Percentiles rank a stretch among this genome's conserved stretches.
Conservation (phyloP, 176 grass and related monocot species). For the Paspalum notatum region DNA sequence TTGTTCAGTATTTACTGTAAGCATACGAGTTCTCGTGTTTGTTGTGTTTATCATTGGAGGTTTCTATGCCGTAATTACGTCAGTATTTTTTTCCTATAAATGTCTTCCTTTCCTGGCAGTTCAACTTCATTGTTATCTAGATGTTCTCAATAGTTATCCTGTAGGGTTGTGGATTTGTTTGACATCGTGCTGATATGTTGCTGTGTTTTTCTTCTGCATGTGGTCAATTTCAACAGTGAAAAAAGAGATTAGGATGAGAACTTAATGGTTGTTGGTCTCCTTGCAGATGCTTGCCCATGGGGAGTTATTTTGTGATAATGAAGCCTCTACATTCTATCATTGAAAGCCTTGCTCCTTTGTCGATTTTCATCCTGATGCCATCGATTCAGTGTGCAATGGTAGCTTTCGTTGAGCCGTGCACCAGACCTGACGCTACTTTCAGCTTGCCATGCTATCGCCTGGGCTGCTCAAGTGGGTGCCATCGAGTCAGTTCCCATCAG, state of each 20-base stretch:
- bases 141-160: neutral
- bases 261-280: conserved; percentile 94
- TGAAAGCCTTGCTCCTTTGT: no score
- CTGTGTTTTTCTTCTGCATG: conserved; percentile 15
- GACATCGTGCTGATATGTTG: neutral
- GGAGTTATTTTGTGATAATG: no score
- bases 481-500: no score
- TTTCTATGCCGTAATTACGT: neutral
- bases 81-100: neutral
- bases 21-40: neutral
- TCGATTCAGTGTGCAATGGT: no score
- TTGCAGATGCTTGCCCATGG: neutral
- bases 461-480: no score
- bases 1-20: neutral
- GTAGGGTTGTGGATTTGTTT: neutral
- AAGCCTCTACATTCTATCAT: no score
- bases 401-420: no score
- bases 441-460: no score
- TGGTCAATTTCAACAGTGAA: conserved; percentile 61
- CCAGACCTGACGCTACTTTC: no score
- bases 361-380: no score
- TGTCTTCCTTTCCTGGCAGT: conserved; percentile 8
- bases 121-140: neutral
- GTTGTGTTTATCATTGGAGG: neutral
- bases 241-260: conserved; percentile 91